Conservation (phyloP, 106 monocot species). For the Dioscorea alata region DNA sequence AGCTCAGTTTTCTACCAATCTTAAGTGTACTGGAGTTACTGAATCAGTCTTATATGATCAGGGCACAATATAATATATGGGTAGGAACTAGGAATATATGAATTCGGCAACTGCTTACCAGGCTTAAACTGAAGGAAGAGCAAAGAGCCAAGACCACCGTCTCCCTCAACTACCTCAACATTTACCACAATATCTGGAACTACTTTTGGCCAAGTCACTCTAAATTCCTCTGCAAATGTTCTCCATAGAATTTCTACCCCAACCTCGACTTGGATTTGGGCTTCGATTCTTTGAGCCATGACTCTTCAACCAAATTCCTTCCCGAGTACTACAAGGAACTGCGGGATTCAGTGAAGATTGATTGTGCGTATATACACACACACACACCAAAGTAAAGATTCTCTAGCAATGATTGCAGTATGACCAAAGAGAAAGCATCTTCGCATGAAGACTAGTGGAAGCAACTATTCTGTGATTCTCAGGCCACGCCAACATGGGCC, state of each 20-base stretch:
- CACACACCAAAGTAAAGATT: background rate
- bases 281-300: background rate
- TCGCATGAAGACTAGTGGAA: background rate
- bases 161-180: conserved; percentile 1
- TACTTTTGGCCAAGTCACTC: background rate
- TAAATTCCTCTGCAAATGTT: background rate
- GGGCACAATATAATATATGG: no score
- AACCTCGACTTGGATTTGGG: background rate
- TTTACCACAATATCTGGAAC: background rate
- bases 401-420: background rate
- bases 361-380: no score
- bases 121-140: background rate
- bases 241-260: background rate
- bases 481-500: background rate
- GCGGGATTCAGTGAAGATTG: no score
- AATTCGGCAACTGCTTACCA: background rate
- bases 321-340: no score
- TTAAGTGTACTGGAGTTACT: no score
- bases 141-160: background rate
- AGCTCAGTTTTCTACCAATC: no score
- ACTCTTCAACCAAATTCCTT: background rate
- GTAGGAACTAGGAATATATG: no score
- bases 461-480: background rate
- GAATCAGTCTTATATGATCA: no score
- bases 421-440: background rate